Evolutionary conservation across 31 red algal genomes (phyloP), one percentile per base, ranked within the genome.

Genomic region (Odonthalia washingtoniensis): DNA sequence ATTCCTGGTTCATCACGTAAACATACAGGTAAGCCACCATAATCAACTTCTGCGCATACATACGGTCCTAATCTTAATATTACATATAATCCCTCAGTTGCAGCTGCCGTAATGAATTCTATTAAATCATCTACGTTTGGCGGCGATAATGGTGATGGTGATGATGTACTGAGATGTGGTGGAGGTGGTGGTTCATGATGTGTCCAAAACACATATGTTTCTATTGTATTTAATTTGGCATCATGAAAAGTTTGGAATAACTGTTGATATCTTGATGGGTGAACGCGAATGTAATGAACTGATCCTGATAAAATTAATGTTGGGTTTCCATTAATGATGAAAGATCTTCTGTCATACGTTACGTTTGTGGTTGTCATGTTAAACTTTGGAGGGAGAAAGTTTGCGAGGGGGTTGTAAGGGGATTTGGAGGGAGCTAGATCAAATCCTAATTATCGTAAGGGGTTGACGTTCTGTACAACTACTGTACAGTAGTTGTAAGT

Each of bases 121-220:
- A 87, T 81, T 37, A 98, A 40, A 75, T 98, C 91, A 33, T 82
- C 72, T 28, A 79, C 49, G 49, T 21, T 21, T 9, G 49, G 21
- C 9, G 21, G 21, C 12, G 12, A 14, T 21, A 57, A 9, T 9
- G 49, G 49, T 9, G 21, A 21, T 9, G 49, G 49, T 9, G 9
- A 9, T 57, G 9, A 9, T 14, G 21, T 78, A 98, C 53, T 87
- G 92, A 74, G 84, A 91, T 34, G 75, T 63, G 2, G 46, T 80
- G 78, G 78, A 72, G 30, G 65, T 38, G 37, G 49, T 21, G 43
- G 78, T 41, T 66, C 81, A 75, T 98, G 96, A 14, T 91, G 78
- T 81, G 81, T 85, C 96, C 96, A 98, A 80, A 90, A 88, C 33
- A 98, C 79, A 43, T 95, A 98, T 42, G 96, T 98, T 65, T 98